Percentiles rank a stretch among this genome's conserved stretches.
Evolutionary conservation across 192 early-diverging fungal genomes (phyloP).

Genomic region (Mortierella hygrophila): DNA sequence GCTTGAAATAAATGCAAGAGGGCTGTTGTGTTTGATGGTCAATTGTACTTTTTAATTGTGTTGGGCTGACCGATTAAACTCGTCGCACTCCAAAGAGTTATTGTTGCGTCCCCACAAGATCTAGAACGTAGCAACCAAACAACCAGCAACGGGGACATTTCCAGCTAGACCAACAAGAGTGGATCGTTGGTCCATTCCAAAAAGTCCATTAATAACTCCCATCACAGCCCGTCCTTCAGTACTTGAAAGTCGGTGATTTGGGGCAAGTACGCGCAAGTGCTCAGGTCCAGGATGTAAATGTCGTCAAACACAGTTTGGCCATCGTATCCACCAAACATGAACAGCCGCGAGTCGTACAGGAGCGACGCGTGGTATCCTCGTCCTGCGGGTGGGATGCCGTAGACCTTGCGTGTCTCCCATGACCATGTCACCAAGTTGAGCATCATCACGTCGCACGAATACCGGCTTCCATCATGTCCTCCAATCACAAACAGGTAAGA

Average conservation of each 20-base stretch:
- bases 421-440: constrained; percentile 89
- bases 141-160: background rate
- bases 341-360: constrained; percentile 84
- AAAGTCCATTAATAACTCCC: background rate
- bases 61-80: background rate
- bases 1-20: too few relatives aligned
- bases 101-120: background rate
- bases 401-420: constrained; percentile 85
- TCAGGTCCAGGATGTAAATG: constrained; percentile 84
- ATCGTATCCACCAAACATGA: constrained; percentile 90
- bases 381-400: constrained; percentile 70
- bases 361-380: constrained; percentile 88
- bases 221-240: background rate
- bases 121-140: background rate
- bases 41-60: background rate
- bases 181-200: background rate
- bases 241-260: constrained; percentile 86
- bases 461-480: constrained; percentile 87
- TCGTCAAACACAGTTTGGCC: constrained; percentile 86
- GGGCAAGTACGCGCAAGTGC: constrained; percentile 87
- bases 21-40: too few relatives aligned
- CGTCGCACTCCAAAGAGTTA: background rate
- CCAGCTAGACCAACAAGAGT: background rate
- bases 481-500: constrained; percentile 90
- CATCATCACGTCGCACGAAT: constrained; percentile 84